Evolutionary conservation across 2,329 filamentous ascomycete species (phyloP).

Genomic region (Monosporascus sp.): DNA sequence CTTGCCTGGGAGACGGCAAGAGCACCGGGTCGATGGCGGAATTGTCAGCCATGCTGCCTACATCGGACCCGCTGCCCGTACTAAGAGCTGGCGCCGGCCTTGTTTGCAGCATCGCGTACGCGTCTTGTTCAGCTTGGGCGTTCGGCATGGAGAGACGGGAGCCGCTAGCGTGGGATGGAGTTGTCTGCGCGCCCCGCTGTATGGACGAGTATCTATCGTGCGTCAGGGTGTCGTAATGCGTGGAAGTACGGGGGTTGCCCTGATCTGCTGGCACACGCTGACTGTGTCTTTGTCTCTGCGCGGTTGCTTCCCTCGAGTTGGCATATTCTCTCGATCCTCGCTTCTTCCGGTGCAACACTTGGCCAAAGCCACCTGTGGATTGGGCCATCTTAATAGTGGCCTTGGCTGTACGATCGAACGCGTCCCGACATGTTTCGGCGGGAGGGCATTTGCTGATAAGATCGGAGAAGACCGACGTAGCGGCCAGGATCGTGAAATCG

Average conservation of each 20-base stretch:
- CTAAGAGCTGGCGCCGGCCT: constrained; percentile 36
- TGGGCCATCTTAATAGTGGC: constrained; percentile 94
- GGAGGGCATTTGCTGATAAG: constrained; percentile 92
- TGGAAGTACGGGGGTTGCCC: constrained; percentile 14
- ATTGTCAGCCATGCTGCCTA: constrained; percentile 28
- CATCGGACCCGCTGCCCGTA: constrained; percentile 32
- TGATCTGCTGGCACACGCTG: constrained; percentile 17
- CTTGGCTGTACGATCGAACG: constrained; percentile 91
- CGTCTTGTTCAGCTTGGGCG: constrained; percentile 34
- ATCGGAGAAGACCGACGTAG: constrained; percentile 86
- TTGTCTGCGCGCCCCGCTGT: constrained; percentile 16
- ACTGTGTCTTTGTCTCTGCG: constrained; percentile 20
- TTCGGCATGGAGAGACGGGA: constrained; percentile 25
- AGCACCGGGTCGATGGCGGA: constrained; percentile 39
- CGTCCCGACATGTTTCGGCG: constrained; percentile 88
- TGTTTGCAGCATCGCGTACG: constrained; percentile 32
- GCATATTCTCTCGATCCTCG: constrained; percentile 24
- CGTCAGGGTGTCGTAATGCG: constrained; percentile 13
- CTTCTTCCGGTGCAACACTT: constrained; percentile 27
- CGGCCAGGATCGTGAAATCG: constrained; percentile 92
- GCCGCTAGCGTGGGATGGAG: constrained; percentile 16
- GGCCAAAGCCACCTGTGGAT: constrained; percentile 76
- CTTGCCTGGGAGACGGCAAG: constrained; percentile 38
- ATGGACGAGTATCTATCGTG: constrained; percentile 19
- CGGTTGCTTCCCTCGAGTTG: constrained; percentile 25